A percentile compares a stretch with the other conserved stretches of the same genome.
These are phyloP conservation scores for Powellomyces hirtus DNA, from an alignment of 192 early-diverging fungal genomes.

Conservation along the genomic window DNA sequence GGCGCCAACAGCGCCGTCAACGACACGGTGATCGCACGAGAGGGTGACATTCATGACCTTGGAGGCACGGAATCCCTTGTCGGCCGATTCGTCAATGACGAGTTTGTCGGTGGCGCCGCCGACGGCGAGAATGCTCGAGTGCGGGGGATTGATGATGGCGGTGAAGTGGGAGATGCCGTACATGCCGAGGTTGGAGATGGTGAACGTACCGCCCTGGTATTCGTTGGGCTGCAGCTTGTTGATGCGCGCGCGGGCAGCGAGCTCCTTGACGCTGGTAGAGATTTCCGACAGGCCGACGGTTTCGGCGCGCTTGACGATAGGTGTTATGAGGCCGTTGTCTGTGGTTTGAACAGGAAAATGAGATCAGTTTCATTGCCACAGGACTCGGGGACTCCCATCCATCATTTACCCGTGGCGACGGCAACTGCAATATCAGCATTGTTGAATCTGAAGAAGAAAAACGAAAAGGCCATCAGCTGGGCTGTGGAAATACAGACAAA, in stretches of 20 bases:
- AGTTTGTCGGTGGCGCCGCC: conserved; percentile 76
- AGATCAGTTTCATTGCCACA: no score
- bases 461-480: conserved; percentile 2
- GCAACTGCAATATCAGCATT: conserved; percentile 92
- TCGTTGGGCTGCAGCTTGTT: conserved; percentile 92
- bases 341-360: no score
- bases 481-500: neutral
- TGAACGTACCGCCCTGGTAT: conserved; percentile 97
- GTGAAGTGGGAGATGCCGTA: conserved; percentile 91
- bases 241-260: conserved; percentile 79
- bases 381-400: no score
- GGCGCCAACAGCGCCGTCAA: conserved; percentile 92
- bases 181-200: conserved; percentile 99
- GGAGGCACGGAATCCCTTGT: conserved; percentile 45
- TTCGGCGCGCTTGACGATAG: conserved; percentile 83
- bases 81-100: conserved; percentile 40
- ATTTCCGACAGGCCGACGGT: conserved; percentile 83
- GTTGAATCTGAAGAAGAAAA: conserved; percentile 60
- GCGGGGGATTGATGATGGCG: conserved; percentile 97
- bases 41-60: conserved; percentile 74
- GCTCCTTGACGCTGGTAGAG: conserved; percentile 78
- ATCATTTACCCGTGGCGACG: no score
- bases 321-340: conserved; percentile 89
- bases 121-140: conserved; percentile 89
- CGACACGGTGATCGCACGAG: conserved; percentile 90